Conservation (phyloP, 768 basidiomycete species). For the Boletus tylopilopsis region DNA sequence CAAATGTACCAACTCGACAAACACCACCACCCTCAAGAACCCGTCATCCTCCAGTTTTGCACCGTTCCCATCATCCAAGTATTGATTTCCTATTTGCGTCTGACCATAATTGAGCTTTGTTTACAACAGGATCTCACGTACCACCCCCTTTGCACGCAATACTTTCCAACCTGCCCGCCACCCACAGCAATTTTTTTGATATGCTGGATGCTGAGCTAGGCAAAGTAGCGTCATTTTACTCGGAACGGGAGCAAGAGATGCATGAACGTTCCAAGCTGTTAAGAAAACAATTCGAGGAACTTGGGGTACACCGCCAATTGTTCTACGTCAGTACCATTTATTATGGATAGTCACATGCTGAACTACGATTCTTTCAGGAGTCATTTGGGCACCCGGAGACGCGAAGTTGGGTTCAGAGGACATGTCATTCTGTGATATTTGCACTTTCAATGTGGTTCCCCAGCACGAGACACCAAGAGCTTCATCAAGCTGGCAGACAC, state of each 20-base stretch:
- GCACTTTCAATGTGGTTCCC: constrained; percentile 2
- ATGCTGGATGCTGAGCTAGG: constrained; percentile 74
- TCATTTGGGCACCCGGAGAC: constrained; percentile 2
- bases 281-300: constrained; percentile 67
- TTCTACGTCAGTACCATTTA: constrained; percentile 46
- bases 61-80: constrained; percentile 13
- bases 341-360: not conserved
- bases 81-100: not conserved
- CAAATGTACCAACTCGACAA: not conserved
- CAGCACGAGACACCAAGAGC: not conserved
- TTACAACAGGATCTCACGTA: constrained; percentile 13
- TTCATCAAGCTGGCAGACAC: not conserved
- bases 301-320: constrained; percentile 61
- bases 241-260: constrained; percentile 65
- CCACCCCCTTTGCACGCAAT: constrained; percentile 43
- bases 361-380: constrained; percentile 12
- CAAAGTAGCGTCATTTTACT: constrained; percentile 84
- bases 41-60: not conserved
- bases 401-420: constrained; percentile 13
- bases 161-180: constrained; percentile 51
- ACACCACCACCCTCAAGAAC: not conserved
- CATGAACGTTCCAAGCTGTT: constrained; percentile 43
- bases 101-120: not conserved
- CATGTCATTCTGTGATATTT: constrained; percentile 1
- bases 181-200: constrained; percentile 71